Evolutionary conservation across 305 asterid species (phyloP).

Genomic region (Fraxinus sp.): DNA sequence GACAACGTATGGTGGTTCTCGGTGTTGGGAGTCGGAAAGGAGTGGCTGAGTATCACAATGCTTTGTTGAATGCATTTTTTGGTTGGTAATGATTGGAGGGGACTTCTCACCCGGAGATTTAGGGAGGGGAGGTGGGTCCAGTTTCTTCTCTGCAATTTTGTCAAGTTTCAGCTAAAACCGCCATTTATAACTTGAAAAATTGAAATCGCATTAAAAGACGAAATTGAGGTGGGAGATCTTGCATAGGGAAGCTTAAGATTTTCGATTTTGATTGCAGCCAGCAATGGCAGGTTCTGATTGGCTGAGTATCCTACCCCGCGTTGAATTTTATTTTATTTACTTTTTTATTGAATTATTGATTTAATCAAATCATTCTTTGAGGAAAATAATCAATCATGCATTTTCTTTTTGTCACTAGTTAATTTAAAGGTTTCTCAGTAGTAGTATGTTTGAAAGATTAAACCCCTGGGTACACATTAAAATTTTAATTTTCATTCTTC

Average conservation of each 20-base stretch:
- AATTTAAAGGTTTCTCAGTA: neutral
- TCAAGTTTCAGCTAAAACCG: neutral
- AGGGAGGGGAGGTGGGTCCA: neutral
- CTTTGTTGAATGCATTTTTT: slow-evolving; percentile 43
- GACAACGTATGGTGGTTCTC: slow-evolving; percentile 49
- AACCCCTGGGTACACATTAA: too few relatives aligned
- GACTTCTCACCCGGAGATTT: neutral
- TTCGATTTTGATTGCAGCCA: neutral
- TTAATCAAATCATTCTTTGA: neutral
- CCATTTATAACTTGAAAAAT: neutral
- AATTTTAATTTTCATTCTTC: too few relatives aligned
- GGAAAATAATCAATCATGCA: neutral
- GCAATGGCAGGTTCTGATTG: neutral
- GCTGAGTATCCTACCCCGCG: neutral
- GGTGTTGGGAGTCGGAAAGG: slow-evolving; percentile 37
- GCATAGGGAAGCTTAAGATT: neutral
- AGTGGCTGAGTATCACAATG: slow-evolving; percentile 40
- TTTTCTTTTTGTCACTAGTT: neutral
- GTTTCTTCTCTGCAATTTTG: slow-evolving; percentile 11
- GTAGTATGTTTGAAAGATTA: neutral
- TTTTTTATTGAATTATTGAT: neutral
- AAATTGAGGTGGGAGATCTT: neutral
- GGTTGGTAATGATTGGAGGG: neutral
- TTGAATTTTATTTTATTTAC: neutral
- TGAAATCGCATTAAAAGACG: neutral